Percentiles rank a stretch among this genome's conserved stretches.
Evolutionary conservation across 495 filamentous ascomycete species (phyloP).

Genomic region (Tuber melanosporum): DNA sequence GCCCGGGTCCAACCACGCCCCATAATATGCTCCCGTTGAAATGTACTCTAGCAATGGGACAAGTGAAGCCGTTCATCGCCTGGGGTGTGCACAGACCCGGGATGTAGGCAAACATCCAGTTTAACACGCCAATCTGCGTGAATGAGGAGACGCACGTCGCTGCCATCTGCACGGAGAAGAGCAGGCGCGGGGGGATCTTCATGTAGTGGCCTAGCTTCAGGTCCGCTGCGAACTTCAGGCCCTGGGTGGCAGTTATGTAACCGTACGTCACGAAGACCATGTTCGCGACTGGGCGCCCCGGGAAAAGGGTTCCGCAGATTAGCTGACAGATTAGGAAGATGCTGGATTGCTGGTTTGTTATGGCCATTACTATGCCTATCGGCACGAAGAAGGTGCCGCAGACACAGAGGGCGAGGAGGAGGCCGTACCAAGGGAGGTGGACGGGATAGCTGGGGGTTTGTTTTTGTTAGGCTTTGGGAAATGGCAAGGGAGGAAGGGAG

Average conservation of each 20-base stretch:
- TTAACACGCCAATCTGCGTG: slow-evolving; percentile 74
- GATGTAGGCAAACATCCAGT: slow-evolving; percentile 82
- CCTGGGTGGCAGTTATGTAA: slow-evolving; percentile 70
- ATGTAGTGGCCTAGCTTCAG: slow-evolving; percentile 87
- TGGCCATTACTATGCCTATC: slow-evolving; percentile 78
- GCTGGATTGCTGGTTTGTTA: slow-evolving; percentile 73
- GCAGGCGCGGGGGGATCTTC: slow-evolving; percentile 77
- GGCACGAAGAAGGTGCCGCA: slow-evolving; percentile 68
- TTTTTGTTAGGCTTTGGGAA: slow-evolving; percentile 37
- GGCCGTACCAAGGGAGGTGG: slow-evolving; percentile 69
- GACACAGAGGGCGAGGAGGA: slow-evolving; percentile 67
- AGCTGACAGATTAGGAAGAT: slow-evolving; percentile 79
- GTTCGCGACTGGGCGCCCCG: slow-evolving; percentile 75
- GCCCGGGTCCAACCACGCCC: slow-evolving; percentile 72
- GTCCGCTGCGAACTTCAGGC: slow-evolving; percentile 78
- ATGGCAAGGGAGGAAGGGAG: background rate
- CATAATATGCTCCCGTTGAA: slow-evolving; percentile 86
- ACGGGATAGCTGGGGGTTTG: slow-evolving; percentile 52
- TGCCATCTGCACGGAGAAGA: slow-evolving; percentile 74
- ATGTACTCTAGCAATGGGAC: slow-evolving; percentile 78
- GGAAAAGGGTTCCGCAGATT: slow-evolving; percentile 69
- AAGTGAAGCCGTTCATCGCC: slow-evolving; percentile 79
- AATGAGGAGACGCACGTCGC: slow-evolving; percentile 71
- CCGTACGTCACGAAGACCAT: slow-evolving; percentile 87
- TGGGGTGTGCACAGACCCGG: slow-evolving; percentile 67